Evolutionary conservation across 805 yeast genomes (phyloP).

Genomic region (Hanseniaspora meyeri): DNA sequence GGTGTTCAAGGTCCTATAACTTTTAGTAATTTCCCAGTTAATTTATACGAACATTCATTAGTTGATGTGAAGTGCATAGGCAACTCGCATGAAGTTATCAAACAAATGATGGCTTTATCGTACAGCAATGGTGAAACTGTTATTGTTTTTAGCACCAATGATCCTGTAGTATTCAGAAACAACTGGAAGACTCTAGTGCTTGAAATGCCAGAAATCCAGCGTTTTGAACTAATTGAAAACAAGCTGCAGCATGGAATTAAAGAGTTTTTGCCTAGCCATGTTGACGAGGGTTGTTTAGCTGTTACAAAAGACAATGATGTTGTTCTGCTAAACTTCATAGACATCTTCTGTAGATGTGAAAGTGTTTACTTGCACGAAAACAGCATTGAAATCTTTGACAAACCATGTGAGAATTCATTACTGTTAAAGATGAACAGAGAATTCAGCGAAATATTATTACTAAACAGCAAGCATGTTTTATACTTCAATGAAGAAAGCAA

Average conservation of each 20-base stretch:
- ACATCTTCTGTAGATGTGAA: neutral
- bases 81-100: neutral
- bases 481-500: neutral
- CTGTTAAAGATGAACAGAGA: neutral
- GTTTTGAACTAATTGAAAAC: neutral
- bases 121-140: slow-evolving; percentile 1
- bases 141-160: neutral
- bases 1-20: slow-evolving; percentile 12
- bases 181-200: neutral
- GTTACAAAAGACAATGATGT: neutral
- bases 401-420: neutral
- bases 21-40: slow-evolving; percentile 3
- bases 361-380: neutral
- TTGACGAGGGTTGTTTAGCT: neutral
- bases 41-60: neutral
- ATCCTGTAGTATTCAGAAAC: neutral
- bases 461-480: neutral
- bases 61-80: neutral
- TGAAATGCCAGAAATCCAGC: neutral
- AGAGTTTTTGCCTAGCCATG: neutral
- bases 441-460: neutral
- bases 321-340: neutral
- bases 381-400: neutral
- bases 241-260: neutral
- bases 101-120: neutral